Conservation (phyloP, 257 asterid genomes). For the Handroanthus guayacan region DNA sequence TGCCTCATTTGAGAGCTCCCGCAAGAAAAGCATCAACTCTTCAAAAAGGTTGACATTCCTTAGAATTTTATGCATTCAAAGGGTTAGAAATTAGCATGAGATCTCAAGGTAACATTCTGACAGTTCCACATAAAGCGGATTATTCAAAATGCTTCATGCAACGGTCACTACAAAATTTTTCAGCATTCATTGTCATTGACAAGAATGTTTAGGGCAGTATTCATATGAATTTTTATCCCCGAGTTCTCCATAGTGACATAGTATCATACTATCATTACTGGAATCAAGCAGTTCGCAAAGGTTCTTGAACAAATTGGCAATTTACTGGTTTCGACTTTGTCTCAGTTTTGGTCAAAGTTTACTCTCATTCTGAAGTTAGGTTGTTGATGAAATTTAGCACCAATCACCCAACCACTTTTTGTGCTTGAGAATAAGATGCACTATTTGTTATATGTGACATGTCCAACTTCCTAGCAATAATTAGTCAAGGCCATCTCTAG, state of each 20-base stretch:
- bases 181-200: neutral
- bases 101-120: neutral
- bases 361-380: neutral
- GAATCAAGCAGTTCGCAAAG: conserved; percentile 6
- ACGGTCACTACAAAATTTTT: neutral
- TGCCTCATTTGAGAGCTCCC: conserved; percentile 1
- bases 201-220: neutral
- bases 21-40: neutral
- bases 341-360: conserved; percentile 23
- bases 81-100: conserved; percentile 6
- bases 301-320: neutral
- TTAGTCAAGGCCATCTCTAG: neutral
- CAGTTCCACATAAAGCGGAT: neutral
- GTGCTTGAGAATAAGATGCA: conserved; percentile 5
- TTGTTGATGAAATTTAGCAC: neutral
- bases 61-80: neutral
- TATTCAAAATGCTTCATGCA: neutral
- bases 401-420: neutral
- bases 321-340: neutral
- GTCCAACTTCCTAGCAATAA: conserved; percentile 16
- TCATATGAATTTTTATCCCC: conserved; percentile 4
- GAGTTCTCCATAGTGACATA: conserved; percentile 19
- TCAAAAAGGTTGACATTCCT: neutral
- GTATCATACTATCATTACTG: conserved; percentile 1
- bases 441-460: neutral